Base-by-base conservation (phyloP, 768 basidiomycete genomes). In the Lactarius hatsudake region DNA sequence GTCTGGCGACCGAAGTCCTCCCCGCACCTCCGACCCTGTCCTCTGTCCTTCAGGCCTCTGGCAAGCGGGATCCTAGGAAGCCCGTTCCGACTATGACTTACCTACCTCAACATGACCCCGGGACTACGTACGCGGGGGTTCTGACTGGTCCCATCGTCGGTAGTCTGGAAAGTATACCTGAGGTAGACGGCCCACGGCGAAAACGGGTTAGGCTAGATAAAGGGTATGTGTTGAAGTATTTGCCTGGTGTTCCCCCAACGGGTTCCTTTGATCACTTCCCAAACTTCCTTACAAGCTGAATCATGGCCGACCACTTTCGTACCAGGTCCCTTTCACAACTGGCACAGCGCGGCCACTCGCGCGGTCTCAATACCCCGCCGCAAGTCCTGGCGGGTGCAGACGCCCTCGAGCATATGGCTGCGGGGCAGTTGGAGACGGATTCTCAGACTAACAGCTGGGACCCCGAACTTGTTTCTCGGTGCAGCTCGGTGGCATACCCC, bases 1-100 rank as follows among this genome's bases (percentile, higher is more conserved):
- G 84, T 70, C 83, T 93, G 73, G 92, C 93, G 69, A 94, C 93
- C 67, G 93, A 94, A 83, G 89, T 94, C 80, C 84, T 94, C 73
- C 93, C 93, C 74, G 92, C 91, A 30, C 93, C 93, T 67, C 93
- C 93, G 61, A 86, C 91, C 71, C 77, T 92, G 69, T 80, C 82
- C 71, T 86, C 89, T 72, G 79, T 87, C 66, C 88, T 88, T 78
- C 89, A 90, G 79, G 79, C 84, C 73, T 81, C 72, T 42, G 67
- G 84, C 63, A 90, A 88, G 80, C 87, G 89, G 75, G 91, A 94
- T 81, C 87, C 87, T 74, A 91, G 84, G 81, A 92, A 93, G 79
- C 85, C 88, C 61, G 77, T 83, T 70, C 79, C 83, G 71, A 78
- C 83, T 66, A 81, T 86, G 78, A 93, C 93, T 69, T 94, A 93